Evolutionary conservation across 2,329 filamentous ascomycete species (phyloP).

Genomic region (Lithohypha guttulata): DNA sequence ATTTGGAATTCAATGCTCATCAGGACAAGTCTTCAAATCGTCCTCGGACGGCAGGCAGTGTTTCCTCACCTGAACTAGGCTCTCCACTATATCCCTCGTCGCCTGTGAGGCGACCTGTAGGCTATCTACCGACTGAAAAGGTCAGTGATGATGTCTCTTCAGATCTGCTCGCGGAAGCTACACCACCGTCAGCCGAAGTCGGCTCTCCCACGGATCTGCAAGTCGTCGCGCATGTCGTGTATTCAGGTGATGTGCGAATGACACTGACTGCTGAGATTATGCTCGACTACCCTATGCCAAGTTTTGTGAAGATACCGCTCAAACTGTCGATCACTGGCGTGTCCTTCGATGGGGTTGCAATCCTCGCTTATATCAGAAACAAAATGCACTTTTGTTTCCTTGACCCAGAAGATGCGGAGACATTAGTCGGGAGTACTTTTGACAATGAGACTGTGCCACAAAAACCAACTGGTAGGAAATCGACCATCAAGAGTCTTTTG

Average conservation of each 20-base stretch:
- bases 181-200: conserved; percentile 41
- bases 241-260: conserved; percentile 76
- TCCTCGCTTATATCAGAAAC: conserved; percentile 81
- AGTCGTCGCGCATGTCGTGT: conserved; percentile 81
- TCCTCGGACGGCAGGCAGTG: conserved; percentile 31
- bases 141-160: conserved; percentile 10
- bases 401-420: conserved; percentile 78
- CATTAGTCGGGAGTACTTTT: conserved; percentile 48
- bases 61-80: conserved; percentile 18
- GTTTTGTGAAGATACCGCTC: conserved; percentile 89
- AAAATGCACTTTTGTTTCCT: conserved; percentile 90
- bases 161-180: conserved; percentile 11
- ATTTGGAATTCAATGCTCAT: conserved; percentile 23
- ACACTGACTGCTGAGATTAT: conserved; percentile 90
- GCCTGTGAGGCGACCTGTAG: conserved; percentile 10
- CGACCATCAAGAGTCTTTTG: conserved; percentile 55
- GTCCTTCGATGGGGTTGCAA: conserved; percentile 88
- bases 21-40: conserved; percentile 31
- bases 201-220: conserved; percentile 82
- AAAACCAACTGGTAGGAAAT: conserved; percentile 14
- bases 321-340: conserved; percentile 91
- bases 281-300: conserved; percentile 96
- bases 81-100: conserved; percentile 14
- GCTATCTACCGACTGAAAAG: conserved; percentile 6
- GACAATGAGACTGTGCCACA: conserved; percentile 28